Evolutionary conservation across 164 flowering plant genomes (phyloP).

Genomic region (Saururus chinensis): DNA sequence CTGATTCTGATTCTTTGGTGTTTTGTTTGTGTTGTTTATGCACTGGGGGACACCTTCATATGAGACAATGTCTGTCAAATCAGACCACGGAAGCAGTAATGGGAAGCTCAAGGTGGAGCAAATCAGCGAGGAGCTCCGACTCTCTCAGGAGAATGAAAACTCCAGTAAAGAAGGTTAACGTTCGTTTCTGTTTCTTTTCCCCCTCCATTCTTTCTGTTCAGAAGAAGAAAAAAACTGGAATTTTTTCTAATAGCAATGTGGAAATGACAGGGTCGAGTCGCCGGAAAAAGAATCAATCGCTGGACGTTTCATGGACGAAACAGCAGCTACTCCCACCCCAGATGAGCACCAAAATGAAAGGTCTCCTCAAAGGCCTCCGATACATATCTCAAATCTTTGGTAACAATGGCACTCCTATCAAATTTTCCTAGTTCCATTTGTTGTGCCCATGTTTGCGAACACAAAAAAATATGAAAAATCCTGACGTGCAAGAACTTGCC

Average conservation of each 20-base stretch:
- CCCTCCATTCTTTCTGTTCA: too few species aligned
- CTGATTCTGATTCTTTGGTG: too few species aligned
- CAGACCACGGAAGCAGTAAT: neutral
- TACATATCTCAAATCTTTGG: slow-evolving; percentile 84
- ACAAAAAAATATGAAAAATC: too few species aligned
- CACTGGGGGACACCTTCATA: neutral
- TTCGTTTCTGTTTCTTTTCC: neutral
- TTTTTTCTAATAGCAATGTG: neutral
- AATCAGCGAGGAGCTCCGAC: neutral
- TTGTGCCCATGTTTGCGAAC: too few species aligned
- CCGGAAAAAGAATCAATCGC: neutral
- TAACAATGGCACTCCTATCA: slow-evolving; percentile 2
- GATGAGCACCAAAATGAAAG: slow-evolving; percentile 56
- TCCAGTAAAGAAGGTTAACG: neutral
- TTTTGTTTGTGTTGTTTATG: neutral
- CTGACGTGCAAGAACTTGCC: neutral
- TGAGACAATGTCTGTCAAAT: slow-evolving; percentile 3
- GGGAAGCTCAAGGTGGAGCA: neutral
- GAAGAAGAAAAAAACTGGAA: too few species aligned
- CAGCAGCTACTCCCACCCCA: neutral
- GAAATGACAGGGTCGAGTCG: neutral
- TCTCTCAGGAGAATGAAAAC: neutral
- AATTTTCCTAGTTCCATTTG: too few species aligned
- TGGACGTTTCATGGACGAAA: slow-evolving; percentile 5
- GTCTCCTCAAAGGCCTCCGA: slow-evolving; percentile 67